These are phyloP conservation scores for Lactarius evosmus DNA, from an alignment of 768 basidiomycete species.

Conservation along the genomic window DNA sequence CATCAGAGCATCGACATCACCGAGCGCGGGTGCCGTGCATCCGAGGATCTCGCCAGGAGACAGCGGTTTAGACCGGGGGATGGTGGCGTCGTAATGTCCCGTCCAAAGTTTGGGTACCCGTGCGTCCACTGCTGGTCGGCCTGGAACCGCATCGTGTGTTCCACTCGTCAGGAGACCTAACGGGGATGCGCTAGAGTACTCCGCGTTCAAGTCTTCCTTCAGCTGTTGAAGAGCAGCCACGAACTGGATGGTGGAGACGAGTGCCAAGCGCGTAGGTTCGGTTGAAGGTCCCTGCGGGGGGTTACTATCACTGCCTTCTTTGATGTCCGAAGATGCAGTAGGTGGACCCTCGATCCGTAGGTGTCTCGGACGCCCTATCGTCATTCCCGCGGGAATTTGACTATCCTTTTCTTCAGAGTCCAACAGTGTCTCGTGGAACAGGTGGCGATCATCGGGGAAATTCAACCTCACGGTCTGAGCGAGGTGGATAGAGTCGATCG, in stretches of 20 bases:
- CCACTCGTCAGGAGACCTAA: conserved; percentile 27
- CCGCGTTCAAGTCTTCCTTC: conserved; percentile 67
- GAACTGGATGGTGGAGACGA: conserved; percentile 98
- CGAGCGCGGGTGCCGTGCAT: conserved; percentile 86
- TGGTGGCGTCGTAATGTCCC: conserved; percentile 67
- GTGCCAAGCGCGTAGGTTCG: conserved; percentile 67
- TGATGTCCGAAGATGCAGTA: neutral
- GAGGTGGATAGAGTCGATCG: conserved; percentile 84
- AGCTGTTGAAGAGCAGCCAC: conserved; percentile 87
- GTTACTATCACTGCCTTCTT: conserved; percentile 23
- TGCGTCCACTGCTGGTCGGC: conserved; percentile 16
- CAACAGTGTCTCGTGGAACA: conserved; percentile 63
- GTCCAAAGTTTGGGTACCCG: conserved; percentile 42
- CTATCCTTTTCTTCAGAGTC: conserved; percentile 48
- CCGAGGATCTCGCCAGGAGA: conserved; percentile 97
- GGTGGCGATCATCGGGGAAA: conserved; percentile 71
- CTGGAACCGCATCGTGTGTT: conserved; percentile 10
- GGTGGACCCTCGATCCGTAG: conserved; percentile 58
- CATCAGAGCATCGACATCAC: conserved; percentile 87
- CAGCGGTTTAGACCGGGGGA: conserved; percentile 87
- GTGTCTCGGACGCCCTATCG: conserved; percentile 39
- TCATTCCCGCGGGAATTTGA: conserved; percentile 47
- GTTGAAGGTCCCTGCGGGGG: conserved; percentile 17
- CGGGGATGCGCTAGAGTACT: conserved; percentile 32
- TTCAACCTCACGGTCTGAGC: conserved; percentile 82